A percentile compares a stretch with the other conserved stretches of the same genome.
phyloP scores from a whole-genome alignment of 768 basidiomycete species.

The Kwoniella sp. region DNA sequence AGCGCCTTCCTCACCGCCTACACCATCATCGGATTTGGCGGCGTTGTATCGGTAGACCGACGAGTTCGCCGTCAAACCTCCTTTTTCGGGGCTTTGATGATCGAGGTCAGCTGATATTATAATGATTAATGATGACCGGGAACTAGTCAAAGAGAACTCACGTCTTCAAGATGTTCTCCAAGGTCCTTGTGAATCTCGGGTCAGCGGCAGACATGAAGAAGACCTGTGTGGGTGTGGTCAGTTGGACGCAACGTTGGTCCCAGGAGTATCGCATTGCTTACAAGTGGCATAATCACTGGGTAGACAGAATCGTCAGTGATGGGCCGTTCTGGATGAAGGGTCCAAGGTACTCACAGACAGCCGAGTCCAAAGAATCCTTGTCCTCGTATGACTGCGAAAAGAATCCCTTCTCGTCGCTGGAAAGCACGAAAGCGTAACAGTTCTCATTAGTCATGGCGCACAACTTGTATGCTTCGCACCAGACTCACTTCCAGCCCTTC shows the following conservation, averaged over 20 bases:
- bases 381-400: conserved; percentile 93
- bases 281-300: conserved; percentile 69
- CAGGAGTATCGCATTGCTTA: background rate
- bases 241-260: background rate
- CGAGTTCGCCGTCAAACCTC: conserved; percentile 84
- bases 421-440: background rate
- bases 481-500: conserved; percentile 72
- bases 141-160: conserved; percentile 10
- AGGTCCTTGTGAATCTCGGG: conserved; percentile 81
- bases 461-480: background rate
- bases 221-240: conserved; percentile 22
- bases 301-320: background rate
- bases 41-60: conserved; percentile 81
- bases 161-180: conserved; percentile 79
- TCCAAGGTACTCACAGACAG: conserved; percentile 64
- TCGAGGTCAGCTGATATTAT: background rate
- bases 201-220: conserved; percentile 61
- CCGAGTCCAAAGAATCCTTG: conserved; percentile 70
- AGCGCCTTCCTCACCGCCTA: conserved; percentile 91
- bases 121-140: background rate
- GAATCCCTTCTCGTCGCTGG: conserved; percentile 58
- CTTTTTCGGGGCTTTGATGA: conserved; percentile 68
- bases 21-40: conserved; percentile 81
- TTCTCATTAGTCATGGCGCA: background rate
- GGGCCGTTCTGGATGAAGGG: no score